Evolutionary conservation across 176 grass and related monocot species (phyloP).

Genomic region (Rhynchospora tenuis): DNA sequence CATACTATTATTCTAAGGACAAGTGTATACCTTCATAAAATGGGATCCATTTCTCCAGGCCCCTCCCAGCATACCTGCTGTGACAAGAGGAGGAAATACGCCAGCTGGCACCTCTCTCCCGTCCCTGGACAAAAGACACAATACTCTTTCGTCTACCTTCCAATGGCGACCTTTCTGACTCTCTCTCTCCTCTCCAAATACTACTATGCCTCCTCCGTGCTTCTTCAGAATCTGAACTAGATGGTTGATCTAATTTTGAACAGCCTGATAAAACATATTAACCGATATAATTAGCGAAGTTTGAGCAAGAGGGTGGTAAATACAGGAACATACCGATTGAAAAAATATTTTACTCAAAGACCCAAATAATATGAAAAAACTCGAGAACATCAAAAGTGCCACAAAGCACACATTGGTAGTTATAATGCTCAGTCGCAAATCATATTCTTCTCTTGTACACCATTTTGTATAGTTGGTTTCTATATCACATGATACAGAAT

Average conservation of each 20-base stretch:
- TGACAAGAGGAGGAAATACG: slow-evolving; percentile 38
- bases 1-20: slow-evolving; percentile 21
- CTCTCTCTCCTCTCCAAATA: slow-evolving; percentile 83
- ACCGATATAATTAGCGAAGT: background rate
- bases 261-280: background rate
- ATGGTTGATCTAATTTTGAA: slow-evolving; percentile 30
- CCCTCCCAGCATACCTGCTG: slow-evolving; percentile 63
- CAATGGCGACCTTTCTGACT: slow-evolving; percentile 34
- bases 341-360: background rate
- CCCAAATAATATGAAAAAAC: background rate
- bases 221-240: slow-evolving; percentile 48
- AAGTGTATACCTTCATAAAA: slow-evolving; percentile 69
- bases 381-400: background rate
- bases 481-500: background rate
- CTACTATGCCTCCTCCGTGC: slow-evolving; percentile 25
- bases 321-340: background rate
- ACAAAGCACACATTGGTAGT: background rate
- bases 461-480: slow-evolving; percentile 3
- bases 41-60: slow-evolving; percentile 66
- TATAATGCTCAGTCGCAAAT: background rate
- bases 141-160: slow-evolving; percentile 55
- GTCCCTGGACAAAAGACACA: slow-evolving; percentile 63
- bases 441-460: background rate
- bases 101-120: slow-evolving; percentile 77
- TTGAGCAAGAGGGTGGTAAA: background rate